These are phyloP conservation scores for Stagonosporopsis tanaceti DNA, from an alignment of 2,329 filamentous ascomycete species.

Conservation along the genomic window DNA sequence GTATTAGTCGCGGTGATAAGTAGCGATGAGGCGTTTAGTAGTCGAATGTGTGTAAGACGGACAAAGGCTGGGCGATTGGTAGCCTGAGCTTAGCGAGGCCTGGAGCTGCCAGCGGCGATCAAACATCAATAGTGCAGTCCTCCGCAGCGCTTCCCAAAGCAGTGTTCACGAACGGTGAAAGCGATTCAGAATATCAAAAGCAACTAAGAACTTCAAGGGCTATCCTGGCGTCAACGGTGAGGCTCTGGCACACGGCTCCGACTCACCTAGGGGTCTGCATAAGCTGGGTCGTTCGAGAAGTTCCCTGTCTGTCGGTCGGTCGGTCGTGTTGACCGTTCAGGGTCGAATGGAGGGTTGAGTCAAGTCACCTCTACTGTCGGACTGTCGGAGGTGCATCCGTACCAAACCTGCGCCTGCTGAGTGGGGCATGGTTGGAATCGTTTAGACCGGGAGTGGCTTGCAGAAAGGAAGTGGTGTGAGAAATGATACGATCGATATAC, in stretches of 20 bases:
- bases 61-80: neutral
- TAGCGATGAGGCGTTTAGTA: neutral
- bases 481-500: neutral
- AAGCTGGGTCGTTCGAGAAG: no score
- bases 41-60: neutral
- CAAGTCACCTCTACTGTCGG: neutral
- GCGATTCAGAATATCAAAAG: neutral
- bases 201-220: neutral
- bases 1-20: neutral
- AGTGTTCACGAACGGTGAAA: neutral
- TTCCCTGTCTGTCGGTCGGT: neutral
- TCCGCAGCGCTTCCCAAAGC: neutral
- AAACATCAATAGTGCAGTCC: neutral
- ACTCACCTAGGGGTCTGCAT: no score
- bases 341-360: neutral
- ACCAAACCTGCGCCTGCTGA: neutral
- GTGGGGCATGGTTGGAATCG: no score
- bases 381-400: neutral
- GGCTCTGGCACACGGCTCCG: neutral
- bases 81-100: neutral
- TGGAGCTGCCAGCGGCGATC: neutral
- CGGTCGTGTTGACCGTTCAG: neutral
- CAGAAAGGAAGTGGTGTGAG: neutral
- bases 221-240: neutral
- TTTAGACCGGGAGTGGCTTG: conserved; percentile 2